These are phyloP conservation scores for Cryphonectria japonica DNA, from an alignment of 2,329 filamentous ascomycete genomes.

Conservation along the genomic window DNA sequence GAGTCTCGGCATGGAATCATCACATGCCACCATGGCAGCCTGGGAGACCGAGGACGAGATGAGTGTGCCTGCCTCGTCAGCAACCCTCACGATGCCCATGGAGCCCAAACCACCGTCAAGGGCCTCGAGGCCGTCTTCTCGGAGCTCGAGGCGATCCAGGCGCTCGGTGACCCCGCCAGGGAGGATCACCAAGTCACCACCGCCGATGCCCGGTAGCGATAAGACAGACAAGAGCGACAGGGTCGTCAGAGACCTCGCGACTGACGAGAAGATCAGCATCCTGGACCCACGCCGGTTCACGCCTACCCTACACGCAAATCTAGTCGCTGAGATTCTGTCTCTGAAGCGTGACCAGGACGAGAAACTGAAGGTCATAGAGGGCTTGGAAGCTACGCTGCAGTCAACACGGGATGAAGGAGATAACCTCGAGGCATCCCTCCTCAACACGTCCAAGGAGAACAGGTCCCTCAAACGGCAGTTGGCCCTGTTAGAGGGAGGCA, in stretches of 20 bases:
- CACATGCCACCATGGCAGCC: constrained; percentile 49
- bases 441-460: constrained; percentile 72
- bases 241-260: constrained; percentile 60
- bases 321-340: constrained; percentile 91
- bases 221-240: constrained; percentile 53
- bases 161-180: constrained; percentile 69
- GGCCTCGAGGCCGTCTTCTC: constrained; percentile 73
- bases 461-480: constrained; percentile 84
- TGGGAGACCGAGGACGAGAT: constrained; percentile 70
- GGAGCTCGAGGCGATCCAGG: constrained; percentile 62
- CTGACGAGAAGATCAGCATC: constrained; percentile 72
- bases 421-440: constrained; percentile 63
- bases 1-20: neutral
- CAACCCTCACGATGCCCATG: constrained; percentile 68
- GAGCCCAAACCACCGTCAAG: constrained; percentile 50
- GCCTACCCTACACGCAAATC: constrained; percentile 88
- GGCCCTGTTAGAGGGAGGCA: constrained; percentile 83
- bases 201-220: constrained; percentile 48
- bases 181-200: constrained; percentile 61
- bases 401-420: constrained; percentile 75
- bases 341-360: constrained; percentile 88
- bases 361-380: constrained; percentile 84
- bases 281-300: constrained; percentile 93
- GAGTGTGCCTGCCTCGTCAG: constrained; percentile 55
- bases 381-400: constrained; percentile 76